phyloP scores from a whole-genome alignment of 2,329 filamentous ascomycete genomes.

The Onygena corvina region DNA sequence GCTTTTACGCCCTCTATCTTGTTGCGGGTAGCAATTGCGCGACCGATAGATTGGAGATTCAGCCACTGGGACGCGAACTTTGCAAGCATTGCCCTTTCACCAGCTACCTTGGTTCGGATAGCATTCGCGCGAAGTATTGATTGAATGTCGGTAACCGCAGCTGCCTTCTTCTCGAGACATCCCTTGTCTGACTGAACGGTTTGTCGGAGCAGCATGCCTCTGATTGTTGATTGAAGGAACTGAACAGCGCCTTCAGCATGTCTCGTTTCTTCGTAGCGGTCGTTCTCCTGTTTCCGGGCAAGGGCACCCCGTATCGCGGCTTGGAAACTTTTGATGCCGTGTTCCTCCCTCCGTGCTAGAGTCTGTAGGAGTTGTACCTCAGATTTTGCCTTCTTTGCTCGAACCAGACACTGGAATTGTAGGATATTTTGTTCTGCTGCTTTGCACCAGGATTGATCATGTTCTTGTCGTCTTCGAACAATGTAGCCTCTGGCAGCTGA shows the following conservation, averaged over 20 bases:
- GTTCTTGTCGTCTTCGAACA: constrained; percentile 50
- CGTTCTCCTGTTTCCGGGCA: constrained; percentile 29
- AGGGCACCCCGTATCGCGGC: constrained; percentile 43
- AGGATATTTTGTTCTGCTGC: constrained; percentile 60
- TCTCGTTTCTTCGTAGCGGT: constrained; percentile 50
- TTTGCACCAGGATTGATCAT: constrained; percentile 60
- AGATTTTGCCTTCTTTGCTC: constrained; percentile 40
- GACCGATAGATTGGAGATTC: constrained; percentile 22
- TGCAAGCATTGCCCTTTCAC: constrained; percentile 32
- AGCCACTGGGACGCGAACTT: constrained; percentile 21
- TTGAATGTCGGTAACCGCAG: constrained; percentile 27
- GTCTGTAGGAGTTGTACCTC: constrained; percentile 34
- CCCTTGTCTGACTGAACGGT: constrained; percentile 13
- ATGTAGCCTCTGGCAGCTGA: constrained; percentile 66
- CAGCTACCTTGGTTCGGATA: constrained; percentile 29
- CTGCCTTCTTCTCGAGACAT: constrained; percentile 18
- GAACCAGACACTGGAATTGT: constrained; percentile 68
- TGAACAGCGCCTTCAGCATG: constrained; percentile 53
- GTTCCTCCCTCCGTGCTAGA: constrained; percentile 29
- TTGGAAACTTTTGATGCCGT: constrained; percentile 41
- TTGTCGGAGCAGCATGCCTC: constrained; percentile 31
- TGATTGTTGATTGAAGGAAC: constrained; percentile 44
- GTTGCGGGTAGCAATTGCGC: constrained; percentile 19
- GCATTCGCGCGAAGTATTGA: constrained; percentile 16
- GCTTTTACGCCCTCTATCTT: constrained; percentile 22